phyloP scores from a whole-genome alignment of 2,329 filamentous ascomycete genomes.

The Trichophyton mentagrophytes region DNA sequence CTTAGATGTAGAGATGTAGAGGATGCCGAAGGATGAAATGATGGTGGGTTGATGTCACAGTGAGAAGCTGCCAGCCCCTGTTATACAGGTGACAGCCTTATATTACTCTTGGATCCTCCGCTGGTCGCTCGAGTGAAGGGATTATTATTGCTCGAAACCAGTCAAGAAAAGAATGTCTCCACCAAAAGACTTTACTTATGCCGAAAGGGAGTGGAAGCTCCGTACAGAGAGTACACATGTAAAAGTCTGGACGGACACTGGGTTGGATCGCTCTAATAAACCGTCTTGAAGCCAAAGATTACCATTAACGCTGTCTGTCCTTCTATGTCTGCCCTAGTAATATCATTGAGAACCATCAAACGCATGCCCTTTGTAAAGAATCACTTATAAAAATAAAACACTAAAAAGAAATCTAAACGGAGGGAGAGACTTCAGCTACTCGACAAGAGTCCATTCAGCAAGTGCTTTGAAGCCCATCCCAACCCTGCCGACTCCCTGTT shows the following conservation, averaged over 20 bases:
- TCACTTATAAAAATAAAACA: neutral
- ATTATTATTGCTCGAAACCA: too few relatives aligned
- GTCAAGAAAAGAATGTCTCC: neutral
- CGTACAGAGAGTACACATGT: neutral
- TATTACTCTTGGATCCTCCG: too few relatives aligned
- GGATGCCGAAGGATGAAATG: too few relatives aligned
- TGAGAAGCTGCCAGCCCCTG: too few relatives aligned
- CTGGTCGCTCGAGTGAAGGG: too few relatives aligned
- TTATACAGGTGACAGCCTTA: too few relatives aligned
- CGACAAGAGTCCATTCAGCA: slow-evolving; percentile 43
- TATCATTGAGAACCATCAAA: neutral
- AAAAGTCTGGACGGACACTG: neutral
- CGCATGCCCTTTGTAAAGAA: neutral
- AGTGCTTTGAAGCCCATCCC: slow-evolving; percentile 40
- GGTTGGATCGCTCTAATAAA: too few relatives aligned
- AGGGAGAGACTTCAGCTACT: neutral
- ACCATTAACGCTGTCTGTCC: neutral
- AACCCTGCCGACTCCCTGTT: slow-evolving; percentile 34
- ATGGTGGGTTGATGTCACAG: too few relatives aligned
- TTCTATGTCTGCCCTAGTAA: neutral
- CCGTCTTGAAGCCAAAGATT: too few relatives aligned
- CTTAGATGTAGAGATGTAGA: too few relatives aligned
- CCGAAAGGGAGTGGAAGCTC: neutral
- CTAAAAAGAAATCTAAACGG: neutral
- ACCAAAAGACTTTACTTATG: too few relatives aligned